phyloP scores from a whole-genome alignment of 257 asterid genomes.

The Anisodus acutangulus region DNA sequence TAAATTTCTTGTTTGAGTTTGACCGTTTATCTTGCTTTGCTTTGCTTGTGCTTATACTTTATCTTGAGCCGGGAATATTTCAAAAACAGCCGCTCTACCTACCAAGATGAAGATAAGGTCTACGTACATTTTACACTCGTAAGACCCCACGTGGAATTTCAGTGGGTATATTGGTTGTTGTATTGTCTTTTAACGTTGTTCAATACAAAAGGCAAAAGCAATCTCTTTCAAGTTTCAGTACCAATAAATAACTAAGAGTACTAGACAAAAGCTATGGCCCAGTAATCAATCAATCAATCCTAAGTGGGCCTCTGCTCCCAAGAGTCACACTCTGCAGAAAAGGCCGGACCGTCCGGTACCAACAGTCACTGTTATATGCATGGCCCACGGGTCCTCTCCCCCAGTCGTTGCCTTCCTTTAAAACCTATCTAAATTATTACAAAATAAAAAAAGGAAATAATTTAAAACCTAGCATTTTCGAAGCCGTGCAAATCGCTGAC shows the following conservation, averaged over 20 bases:
- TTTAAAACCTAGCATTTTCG: constrained; percentile 85
- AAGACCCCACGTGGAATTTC: no score
- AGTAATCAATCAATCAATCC: constrained; percentile 41
- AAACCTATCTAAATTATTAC: not conserved
- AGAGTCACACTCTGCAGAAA: constrained; percentile 34
- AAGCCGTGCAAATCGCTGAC: constrained; percentile 83
- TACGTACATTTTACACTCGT: no score
- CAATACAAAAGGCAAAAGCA: constrained; percentile 26
- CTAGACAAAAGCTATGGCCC: constrained; percentile 33
- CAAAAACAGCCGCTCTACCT: no score
- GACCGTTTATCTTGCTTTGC: no score
- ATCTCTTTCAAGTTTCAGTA: not conserved
- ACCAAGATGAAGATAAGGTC: no score
- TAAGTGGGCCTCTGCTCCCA: constrained; percentile 34
- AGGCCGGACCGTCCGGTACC: constrained; percentile 35
- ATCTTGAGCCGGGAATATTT: no score
- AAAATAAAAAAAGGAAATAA: not conserved
- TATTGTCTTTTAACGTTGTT: constrained; percentile 24
- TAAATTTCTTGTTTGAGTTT: no score
- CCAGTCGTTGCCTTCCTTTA: constrained; percentile 2
- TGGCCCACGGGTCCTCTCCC: constrained; percentile 32
- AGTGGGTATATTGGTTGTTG: no score
- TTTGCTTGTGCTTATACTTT: no score
- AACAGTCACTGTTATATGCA: constrained; percentile 32
- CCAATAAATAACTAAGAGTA: not conserved